Evolutionary conservation across 352 stramenopile genomes (phyloP), one percentile per base, ranked within the genome.

Genomic region (Elongisporangium anandrum): DNA sequence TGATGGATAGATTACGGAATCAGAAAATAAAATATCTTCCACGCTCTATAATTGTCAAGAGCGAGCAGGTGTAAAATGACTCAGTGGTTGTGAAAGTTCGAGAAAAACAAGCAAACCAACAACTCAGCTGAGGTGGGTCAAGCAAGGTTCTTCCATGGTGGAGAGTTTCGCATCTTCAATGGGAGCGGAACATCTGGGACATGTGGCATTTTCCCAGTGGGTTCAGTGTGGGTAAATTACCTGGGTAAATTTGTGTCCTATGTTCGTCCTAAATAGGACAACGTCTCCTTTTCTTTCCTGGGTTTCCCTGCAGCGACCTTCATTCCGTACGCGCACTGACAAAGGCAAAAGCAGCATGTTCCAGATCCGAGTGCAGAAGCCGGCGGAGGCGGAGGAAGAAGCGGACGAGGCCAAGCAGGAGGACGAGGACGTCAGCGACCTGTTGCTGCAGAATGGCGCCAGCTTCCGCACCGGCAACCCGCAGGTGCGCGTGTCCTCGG

Each of bases 301-400:
- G 1, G 3, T 34, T 34, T 7, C 24, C 24, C 24, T 34, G 7
- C 4, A 17, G 34, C 34, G 34, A 45, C 34, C 9, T 45, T 45
- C 34, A 45, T 45, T 45, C 34, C 34, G 34, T 12, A 45, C 34
- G 34, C 2, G 34, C 34, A 24, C n/a, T 16, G 22, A 15, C 5
- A 55, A 47, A 38, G n/a, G n/a, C n/a, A n/a, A 9, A 47, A 4
- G 19, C 22, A 24, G 34, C 52, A 94, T 94, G 85, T 94, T 94
- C 72, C 82, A 92, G 77, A 92, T 94, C 68, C 82, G 82, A 51
- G 81, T 94, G 61, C 73, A 94, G 59, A 70, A 69, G 21, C 59
- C 64, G 48, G 52, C 20, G 20, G 29, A 56, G 34, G 57, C 7
- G 22, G 47, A 41, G 51, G 52, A 41, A 24, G 49, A 52, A 9